These are phyloP conservation scores for Penicillium rolfsii DNA, from an alignment of 2,329 filamentous ascomycete genomes.

Conservation along the genomic window DNA sequence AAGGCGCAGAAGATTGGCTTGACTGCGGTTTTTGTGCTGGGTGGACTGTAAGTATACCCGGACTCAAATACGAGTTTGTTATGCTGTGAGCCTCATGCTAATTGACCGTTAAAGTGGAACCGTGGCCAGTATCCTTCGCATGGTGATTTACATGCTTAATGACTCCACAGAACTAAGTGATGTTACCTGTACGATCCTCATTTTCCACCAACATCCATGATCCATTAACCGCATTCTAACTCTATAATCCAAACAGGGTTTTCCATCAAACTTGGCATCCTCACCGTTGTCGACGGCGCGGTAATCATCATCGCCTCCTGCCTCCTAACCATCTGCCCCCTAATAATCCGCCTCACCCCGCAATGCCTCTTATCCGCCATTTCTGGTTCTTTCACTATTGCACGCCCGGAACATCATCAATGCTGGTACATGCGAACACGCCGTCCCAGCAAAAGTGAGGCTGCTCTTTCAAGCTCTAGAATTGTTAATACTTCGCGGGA, in stretches of 20 bases:
- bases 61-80: fast-evolving
- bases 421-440: constrained; percentile 16
- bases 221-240: neutral
- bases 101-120: constrained; percentile 23
- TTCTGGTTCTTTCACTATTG: neutral
- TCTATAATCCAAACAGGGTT: constrained; percentile 17
- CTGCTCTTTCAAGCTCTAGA: neutral
- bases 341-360: constrained; percentile 17
- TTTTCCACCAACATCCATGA: neutral
- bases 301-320: constrained; percentile 30
- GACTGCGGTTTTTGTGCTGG: constrained; percentile 29
- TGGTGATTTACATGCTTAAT: constrained; percentile 19
- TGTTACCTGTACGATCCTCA: constrained; percentile 22
- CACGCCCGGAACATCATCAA: constrained; percentile 9
- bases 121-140: constrained; percentile 25
- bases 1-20: constrained; percentile 25
- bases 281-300: constrained; percentile 25
- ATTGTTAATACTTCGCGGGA: neutral
- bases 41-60: constrained; percentile 25
- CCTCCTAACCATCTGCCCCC: constrained; percentile 28
- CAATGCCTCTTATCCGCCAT: neutral
- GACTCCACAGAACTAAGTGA: constrained; percentile 7
- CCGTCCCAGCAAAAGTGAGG: neutral
- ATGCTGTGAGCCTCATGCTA: neutral
- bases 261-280: constrained; percentile 25